Evolutionary conservation across 2,329 filamentous ascomycete genomes (phyloP), one percentile per base, ranked within the genome.

Genomic region (Trichophyton benhamiae): DNA sequence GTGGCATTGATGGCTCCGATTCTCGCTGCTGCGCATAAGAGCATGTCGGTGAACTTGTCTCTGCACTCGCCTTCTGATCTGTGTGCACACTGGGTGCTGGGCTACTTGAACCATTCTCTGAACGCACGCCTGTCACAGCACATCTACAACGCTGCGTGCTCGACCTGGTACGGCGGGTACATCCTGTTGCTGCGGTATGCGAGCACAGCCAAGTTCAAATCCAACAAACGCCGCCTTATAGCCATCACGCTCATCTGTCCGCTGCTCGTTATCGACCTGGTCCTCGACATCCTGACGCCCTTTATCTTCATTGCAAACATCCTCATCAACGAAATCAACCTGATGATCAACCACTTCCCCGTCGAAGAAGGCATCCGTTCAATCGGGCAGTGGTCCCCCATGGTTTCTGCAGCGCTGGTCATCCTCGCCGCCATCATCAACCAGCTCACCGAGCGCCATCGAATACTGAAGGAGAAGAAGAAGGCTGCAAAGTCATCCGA

Each of bases 371-470:
- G 60, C 1, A 61, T 65, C 15, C 64, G 63, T 25, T 64, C 64
- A 4, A 66, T 70, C 8, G 69, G 69, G 2, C 68, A 70, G 55
- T 71, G 69, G 68, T 65, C 65, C 1, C 62, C 67, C 2, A 62
- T 67, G 48, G 67, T 67, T 4, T 66, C 63, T 20, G 63, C 68
- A 3, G 22, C 52, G 15, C 62, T 70, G 20, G 66, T 68, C 11
- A 58, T 71, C n/a, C 20, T 68, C n/a, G 69, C 68, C 2, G 64
- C 69, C 7, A 30, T 63, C 17, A 62, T 69, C 57, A 68, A 66
- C 42, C 65, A 63, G 38, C 55, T 59, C 3, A 20, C 66, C 38
- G 60, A 65, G 38, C 52, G 63, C 42, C 62, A 61, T 20, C 52
- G 61, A 46, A 64, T 63, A 48, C 60, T 52, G 41, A 57, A 44